Evolutionary conservation across 768 basidiomycete species (phyloP).

Genomic region (Leccinum fibrillosum): DNA sequence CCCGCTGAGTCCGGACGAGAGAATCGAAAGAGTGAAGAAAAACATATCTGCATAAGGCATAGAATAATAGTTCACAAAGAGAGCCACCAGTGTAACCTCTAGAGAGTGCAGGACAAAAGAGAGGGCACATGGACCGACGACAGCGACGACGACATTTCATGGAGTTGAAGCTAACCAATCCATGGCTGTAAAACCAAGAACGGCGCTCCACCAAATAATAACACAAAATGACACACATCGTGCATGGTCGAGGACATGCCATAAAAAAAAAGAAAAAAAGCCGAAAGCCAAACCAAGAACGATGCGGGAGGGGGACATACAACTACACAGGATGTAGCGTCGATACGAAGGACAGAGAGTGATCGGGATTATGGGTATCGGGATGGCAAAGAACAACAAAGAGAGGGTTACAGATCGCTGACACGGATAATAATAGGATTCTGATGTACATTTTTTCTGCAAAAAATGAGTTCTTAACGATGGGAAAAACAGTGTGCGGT

Average conservation of each 20-base stretch:
- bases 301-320: conserved; percentile 11
- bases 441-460: conserved; percentile 34
- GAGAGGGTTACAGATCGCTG: conserved; percentile 25
- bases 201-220: conserved; percentile 10
- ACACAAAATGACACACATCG: conserved; percentile 12
- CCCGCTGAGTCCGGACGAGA: neutral
- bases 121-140: conserved; percentile 6
- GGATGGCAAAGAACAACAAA: conserved; percentile 2
- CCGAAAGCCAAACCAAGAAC: conserved; percentile 29
- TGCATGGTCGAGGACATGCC: conserved; percentile 7
- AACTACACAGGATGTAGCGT: conserved; percentile 19
- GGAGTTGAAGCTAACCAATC: neutral
- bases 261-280: conserved; percentile 2
- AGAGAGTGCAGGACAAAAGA: neutral
- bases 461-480: conserved; percentile 11
- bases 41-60: neutral
- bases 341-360: conserved; percentile 3
- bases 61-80: neutral
- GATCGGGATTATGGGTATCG: conserved; percentile 17
- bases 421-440: conserved; percentile 32
- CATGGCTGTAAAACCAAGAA: conserved; percentile 6
- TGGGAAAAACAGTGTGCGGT: conserved; percentile 10
- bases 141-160: conserved; percentile 1
- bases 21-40: neutral
- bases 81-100: neutral